Evolutionary conservation across 73 alveolate species (phyloP).

Genomic region (Symbiodinium pilosum): DNA sequence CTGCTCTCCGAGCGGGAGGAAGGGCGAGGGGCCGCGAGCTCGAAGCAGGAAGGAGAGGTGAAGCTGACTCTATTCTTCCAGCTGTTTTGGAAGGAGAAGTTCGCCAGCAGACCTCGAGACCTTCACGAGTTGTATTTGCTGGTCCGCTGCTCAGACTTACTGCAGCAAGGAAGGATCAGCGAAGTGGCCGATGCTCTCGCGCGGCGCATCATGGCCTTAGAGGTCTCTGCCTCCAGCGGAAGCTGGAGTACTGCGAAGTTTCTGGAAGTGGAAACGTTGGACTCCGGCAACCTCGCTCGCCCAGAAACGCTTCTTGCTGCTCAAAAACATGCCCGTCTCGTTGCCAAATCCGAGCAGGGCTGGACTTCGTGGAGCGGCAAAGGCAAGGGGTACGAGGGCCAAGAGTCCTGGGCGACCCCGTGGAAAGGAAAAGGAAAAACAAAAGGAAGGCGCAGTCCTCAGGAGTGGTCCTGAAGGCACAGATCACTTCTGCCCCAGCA

Average conservation of each 20-base stretch:
- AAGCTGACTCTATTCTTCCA: neutral
- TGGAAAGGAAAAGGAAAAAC: neutral
- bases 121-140: neutral
- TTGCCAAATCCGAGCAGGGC: neutral
- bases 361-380: neutral
- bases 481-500: neutral
- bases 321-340: neutral
- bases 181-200: neutral
- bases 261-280: neutral
- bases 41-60: neutral
- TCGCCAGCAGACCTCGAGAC: neutral
- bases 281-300: neutral
- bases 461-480: neutral
- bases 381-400: neutral
- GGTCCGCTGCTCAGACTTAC: neutral
- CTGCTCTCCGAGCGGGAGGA: neutral
- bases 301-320: neutral
- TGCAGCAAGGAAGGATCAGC: neutral
- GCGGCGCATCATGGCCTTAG: neutral
- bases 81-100: neutral
- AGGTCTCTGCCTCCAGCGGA: neutral
- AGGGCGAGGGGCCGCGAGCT: neutral
- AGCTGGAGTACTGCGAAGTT: neutral
- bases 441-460: neutral
- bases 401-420: neutral